Percentiles rank a stretch among this genome's conserved stretches.
Conservation (phyloP, 352 stramenopile genomes). For the Halophytophthora batemanensis region DNA sequence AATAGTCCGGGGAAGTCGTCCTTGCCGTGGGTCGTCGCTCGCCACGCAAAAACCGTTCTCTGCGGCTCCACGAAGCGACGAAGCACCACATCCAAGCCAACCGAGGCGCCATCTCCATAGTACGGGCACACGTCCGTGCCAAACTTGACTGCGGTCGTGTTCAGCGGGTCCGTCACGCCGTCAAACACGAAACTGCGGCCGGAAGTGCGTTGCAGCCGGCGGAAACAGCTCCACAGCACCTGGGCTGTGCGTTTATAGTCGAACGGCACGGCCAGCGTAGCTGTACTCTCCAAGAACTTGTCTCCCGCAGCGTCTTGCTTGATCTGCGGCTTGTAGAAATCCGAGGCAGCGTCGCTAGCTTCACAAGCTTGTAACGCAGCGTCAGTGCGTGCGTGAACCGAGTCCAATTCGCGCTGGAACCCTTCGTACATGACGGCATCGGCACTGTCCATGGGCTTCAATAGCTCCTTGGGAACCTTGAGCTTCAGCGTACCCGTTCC, state of each 20-base stretch:
- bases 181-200: slow-evolving; percentile 4
- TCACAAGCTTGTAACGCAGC: slow-evolving; percentile 3
- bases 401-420: slow-evolving; percentile 3
- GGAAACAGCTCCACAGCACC: slow-evolving; percentile 11
- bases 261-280: slow-evolving; percentile 7
- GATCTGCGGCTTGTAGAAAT: slow-evolving; percentile 11
- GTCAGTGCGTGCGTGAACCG: slow-evolving; percentile 9
- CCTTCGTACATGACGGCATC: slow-evolving; percentile 11
- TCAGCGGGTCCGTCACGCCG: background rate
- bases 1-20: slow-evolving; percentile 8
- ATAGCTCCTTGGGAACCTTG: too few relatives aligned
- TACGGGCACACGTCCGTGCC: slow-evolving; percentile 2
- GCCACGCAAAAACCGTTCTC: slow-evolving; percentile 16
- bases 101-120: background rate
- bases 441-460: too few relatives aligned
- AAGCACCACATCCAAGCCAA: slow-evolving; percentile 1
- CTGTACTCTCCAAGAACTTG: slow-evolving; percentile 11
- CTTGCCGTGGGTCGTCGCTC: slow-evolving; percentile 8
- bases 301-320: slow-evolving; percentile 4
- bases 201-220: slow-evolving; percentile 5
- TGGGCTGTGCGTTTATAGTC: slow-evolving; percentile 6
- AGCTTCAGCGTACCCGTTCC: slow-evolving; percentile 1
- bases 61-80: slow-evolving; percentile 8
- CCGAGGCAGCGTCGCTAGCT: background rate
- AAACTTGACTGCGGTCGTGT: slow-evolving; percentile 20